Base-by-base conservation (phyloP, 1,284 basidiomycete genomes). In the Ceratobasidium papillatum region DNA sequence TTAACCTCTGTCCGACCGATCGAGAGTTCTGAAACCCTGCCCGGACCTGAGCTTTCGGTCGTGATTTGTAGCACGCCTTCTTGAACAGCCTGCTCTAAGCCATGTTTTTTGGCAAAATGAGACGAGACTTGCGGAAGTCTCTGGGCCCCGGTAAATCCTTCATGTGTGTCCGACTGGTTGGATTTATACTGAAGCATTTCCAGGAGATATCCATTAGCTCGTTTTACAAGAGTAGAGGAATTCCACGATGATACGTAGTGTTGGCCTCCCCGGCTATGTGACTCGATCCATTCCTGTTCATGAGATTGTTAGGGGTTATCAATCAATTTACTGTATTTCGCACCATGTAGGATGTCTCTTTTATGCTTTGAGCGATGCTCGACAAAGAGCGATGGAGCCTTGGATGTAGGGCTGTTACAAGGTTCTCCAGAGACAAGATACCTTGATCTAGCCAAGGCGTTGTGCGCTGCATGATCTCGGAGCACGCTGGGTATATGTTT, bases 231-330 rank as follows among this genome's bases (percentile, higher is more conserved):
- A 9, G 25, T 12, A 2, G 32, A 4, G 7, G 65, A 19, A 9
- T 9, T 32, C 65, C 65, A 68, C 2, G 65, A 68, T 4, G 2
- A 19, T 3, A 68, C 65, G n/a, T 41, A 38, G 11, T 49, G 47
- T 4, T 38, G 47, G 3, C 65, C 65, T 1, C 49, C 5, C 19
- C 19, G 19, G 25, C 65, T 25, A n/a, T 68, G 65, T 8, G 22
- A 54, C 7, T 34, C 36, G 11, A 68, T 68, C 65, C 65, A 68
- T 3, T 54, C 47, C 65, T 68, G 54, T 19, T 1, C 1, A 12
- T 58, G 14, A 34, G 7, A 47, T 11, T 12, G 8, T 51, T 17
- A 51, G 19, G 25, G 17, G 1, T 4, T 36, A 1, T 30, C 3
- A 34, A n/a, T 30, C 3, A 34, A 9, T 5, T 34, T 14, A 4